Evolutionary conservation across 257 asterid species (phyloP).

Genomic region (Jasminum sambac): DNA sequence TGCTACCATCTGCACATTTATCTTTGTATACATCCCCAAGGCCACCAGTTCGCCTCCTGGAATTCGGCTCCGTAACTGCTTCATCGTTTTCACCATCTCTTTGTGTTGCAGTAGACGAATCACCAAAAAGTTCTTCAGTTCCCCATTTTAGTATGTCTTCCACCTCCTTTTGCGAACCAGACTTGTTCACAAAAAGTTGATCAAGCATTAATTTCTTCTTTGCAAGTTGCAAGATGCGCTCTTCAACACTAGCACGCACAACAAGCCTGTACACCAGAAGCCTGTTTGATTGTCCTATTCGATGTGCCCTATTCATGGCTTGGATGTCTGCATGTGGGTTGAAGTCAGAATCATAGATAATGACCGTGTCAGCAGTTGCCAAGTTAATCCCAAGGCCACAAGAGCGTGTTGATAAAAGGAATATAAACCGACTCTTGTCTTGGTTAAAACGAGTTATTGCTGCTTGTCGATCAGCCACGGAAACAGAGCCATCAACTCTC

Average conservation of each 20-base stretch:
- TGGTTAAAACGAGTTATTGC: constrained; percentile 96
- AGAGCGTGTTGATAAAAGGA: constrained; percentile 90
- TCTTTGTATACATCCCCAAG: constrained; percentile 96
- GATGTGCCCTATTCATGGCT: constrained; percentile 98
- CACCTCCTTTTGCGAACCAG: constrained; percentile 94
- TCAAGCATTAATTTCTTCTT: constrained; percentile 98
- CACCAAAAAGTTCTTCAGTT: constrained; percentile 91
- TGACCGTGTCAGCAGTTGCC: constrained; percentile 98
- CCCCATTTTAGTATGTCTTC: constrained; percentile 98
- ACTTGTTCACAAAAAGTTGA: constrained; percentile 90
- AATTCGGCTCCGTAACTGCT: constrained; percentile 52
- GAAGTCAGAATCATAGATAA: constrained; percentile 95
- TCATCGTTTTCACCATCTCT: constrained; percentile 72
- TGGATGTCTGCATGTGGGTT: constrained; percentile 99
- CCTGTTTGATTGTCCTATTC: constrained; percentile 93
- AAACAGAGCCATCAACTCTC: constrained; percentile 98
- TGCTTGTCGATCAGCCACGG: constrained; percentile 83
- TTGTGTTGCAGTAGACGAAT: constrained; percentile 46
- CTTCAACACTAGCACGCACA: constrained; percentile 99
- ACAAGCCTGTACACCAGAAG: constrained; percentile 96
- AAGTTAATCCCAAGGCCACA: constrained; percentile 99
- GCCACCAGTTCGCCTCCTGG: constrained; percentile 78
- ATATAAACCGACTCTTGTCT: constrained; percentile 89
- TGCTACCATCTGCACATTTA: constrained; percentile 79
- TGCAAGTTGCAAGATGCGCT: constrained; percentile 97